phyloP scores from a whole-genome alignment of 306 rosid species.

The Castanospermum australe region DNA sequence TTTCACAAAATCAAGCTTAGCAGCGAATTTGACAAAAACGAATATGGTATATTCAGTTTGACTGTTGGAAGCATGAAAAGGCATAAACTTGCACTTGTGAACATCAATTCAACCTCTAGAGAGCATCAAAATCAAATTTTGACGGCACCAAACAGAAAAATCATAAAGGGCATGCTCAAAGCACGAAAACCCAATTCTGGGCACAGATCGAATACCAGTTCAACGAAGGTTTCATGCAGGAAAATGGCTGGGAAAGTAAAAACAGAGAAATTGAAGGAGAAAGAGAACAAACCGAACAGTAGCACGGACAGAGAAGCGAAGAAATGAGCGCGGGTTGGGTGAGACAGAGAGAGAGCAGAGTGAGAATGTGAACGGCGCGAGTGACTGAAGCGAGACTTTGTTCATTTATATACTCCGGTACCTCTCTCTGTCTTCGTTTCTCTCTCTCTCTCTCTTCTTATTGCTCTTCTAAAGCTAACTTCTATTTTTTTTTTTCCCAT shows the following conservation, averaged over 20 bases:
- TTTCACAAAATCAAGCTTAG: not conserved
- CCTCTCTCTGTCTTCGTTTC: not conserved
- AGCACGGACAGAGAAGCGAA: constrained; percentile 28
- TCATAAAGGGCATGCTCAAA: not conserved
- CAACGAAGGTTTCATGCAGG: not conserved
- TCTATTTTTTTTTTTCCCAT: not conserved
- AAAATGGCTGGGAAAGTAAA: not conserved
- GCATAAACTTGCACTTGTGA: not conserved
- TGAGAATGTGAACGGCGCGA: constrained; percentile 23
- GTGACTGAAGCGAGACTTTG: constrained; percentile 19
- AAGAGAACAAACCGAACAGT: constrained; percentile 29
- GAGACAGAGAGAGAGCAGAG: constrained; percentile 22
- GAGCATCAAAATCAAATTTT: constrained; percentile 5
- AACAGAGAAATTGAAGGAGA: not conserved
- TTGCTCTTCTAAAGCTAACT: not conserved
- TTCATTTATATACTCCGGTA: constrained; percentile 27
- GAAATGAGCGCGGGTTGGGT: not conserved
- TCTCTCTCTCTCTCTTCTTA: not conserved
- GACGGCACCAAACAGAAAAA: not conserved
- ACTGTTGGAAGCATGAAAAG: not conserved
- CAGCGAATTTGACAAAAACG: not conserved
- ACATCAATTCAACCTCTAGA: not conserved
- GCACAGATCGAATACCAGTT: not conserved
- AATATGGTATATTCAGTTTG: not conserved
- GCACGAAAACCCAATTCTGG: not conserved